Evolutionary conservation across 1,284 basidiomycete genomes (phyloP).

Genomic region (Somion occarium): DNA sequence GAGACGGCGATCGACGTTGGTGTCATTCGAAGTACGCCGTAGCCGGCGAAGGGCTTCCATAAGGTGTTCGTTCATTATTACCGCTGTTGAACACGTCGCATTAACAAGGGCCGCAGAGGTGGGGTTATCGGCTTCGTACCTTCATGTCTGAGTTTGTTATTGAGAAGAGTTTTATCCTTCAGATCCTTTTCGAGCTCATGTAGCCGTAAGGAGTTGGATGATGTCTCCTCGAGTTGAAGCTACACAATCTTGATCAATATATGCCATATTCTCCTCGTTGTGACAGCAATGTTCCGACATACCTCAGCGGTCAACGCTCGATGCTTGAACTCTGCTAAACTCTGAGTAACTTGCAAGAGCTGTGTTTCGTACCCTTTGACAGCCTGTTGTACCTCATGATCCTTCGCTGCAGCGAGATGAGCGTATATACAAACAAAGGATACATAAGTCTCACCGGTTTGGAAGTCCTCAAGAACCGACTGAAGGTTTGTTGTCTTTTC

Average conservation of each 20-base stretch:
- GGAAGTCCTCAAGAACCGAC: conserved; percentile 93
- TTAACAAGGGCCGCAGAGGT: conserved; percentile 2
- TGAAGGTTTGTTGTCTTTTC: conserved; percentile 84
- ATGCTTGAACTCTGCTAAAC: conserved; percentile 81
- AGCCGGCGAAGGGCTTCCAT: conserved; percentile 95
- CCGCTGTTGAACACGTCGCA: conserved; percentile 49
- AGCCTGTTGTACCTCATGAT: conserved; percentile 73
- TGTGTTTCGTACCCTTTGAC: conserved; percentile 80
- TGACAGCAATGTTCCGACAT: conserved; percentile 13
- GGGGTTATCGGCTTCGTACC: conserved; percentile 41
- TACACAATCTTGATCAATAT: conserved; percentile 20
- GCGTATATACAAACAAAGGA: background rate
- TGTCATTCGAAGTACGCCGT: conserved; percentile 79
- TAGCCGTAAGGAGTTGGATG: conserved; percentile 61
- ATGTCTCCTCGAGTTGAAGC: conserved; percentile 71
- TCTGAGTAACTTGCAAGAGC: conserved; percentile 64
- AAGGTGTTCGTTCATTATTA: conserved; percentile 96
- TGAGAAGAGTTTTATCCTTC: conserved; percentile 90
- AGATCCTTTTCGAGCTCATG: conserved; percentile 82
- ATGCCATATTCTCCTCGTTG: too few relatives aligned
- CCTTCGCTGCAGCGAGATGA: conserved; percentile 48
- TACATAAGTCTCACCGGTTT: conserved; percentile 59
- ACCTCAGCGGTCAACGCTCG: conserved; percentile 87
- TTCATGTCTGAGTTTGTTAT: conserved; percentile 93
- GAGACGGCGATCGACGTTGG: conserved; percentile 88